Evolutionary conservation across 2,329 filamentous ascomycete genomes (phyloP).

Genomic region (Alternaria panax): DNA sequence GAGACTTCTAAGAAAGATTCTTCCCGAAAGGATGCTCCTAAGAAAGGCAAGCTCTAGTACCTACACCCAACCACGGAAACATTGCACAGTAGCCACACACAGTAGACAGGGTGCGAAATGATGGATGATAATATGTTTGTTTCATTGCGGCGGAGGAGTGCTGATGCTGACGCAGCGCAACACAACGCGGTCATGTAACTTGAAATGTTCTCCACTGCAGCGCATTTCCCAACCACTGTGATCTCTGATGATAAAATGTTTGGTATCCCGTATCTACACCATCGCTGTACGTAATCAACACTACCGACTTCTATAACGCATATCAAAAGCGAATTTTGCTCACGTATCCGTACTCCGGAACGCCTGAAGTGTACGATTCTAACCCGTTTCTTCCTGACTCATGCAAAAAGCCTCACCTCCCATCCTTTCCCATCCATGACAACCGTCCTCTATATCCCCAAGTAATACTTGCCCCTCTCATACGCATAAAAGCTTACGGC

Average conservation of each 20-base stretch:
- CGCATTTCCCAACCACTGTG: too few relatives aligned
- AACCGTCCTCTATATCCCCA: constrained; percentile 52
- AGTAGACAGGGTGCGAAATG: too few relatives aligned
- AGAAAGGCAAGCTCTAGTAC: too few relatives aligned
- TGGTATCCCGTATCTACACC: background rate
- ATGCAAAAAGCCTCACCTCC: background rate
- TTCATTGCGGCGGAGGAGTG: too few relatives aligned
- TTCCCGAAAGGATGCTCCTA: too few relatives aligned
- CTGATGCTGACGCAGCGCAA: too few relatives aligned
- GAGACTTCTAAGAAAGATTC: too few relatives aligned
- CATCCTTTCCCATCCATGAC: constrained; percentile 19
- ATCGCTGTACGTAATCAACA: background rate
- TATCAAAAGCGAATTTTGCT: background rate
- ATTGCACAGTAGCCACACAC: too few relatives aligned
- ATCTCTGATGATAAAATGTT: background rate
- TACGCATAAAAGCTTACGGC: constrained; percentile 76
- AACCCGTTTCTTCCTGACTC: background rate
- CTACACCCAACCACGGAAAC: too few relatives aligned
- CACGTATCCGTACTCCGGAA: background rate
- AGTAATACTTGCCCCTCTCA: constrained; percentile 66
- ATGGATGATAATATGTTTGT: too few relatives aligned
- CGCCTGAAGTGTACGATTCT: background rate
- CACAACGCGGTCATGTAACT: too few relatives aligned
- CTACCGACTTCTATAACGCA: background rate
- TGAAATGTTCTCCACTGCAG: too few relatives aligned